Percentiles rank a stretch among this genome's conserved stretches.
Evolutionary conservation across 768 basidiomycete genomes (phyloP).

Genomic region (Pisolithus microcarpus): DNA sequence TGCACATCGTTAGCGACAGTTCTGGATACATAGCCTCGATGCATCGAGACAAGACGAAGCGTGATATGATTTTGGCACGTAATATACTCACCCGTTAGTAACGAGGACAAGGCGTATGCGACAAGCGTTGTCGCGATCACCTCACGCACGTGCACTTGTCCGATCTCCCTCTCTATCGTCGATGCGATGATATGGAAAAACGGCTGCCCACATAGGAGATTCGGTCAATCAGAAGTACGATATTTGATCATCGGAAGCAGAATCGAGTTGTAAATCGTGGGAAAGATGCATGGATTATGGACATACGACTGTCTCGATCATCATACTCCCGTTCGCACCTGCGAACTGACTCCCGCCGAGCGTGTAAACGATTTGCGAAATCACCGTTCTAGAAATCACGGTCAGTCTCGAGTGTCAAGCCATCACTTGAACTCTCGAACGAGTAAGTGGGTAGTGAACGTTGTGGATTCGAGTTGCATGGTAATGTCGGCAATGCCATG

Average conservation of each 20-base stretch:
- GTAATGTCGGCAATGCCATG: too few species aligned
- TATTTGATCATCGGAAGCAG: too few species aligned
- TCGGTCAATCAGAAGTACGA: too few species aligned
- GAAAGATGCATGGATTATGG: background rate
- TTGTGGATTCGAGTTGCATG: too few species aligned
- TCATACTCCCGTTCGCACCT: constrained; percentile 91
- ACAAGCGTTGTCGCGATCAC: constrained; percentile 90
- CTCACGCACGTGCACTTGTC: constrained; percentile 57
- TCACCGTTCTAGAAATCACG: constrained; percentile 42
- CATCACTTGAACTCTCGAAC: too few species aligned
- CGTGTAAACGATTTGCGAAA: constrained; percentile 81
- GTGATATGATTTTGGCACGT: constrained; percentile 7
- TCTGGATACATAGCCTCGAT: too few species aligned
- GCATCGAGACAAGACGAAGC: background rate
- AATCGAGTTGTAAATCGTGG: too few species aligned
- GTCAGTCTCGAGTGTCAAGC: too few species aligned
- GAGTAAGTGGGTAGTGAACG: too few species aligned
- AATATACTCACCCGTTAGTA: constrained; percentile 64
- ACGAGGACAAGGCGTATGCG: constrained; percentile 78
- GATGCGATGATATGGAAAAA: constrained; percentile 92
- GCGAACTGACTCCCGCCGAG: constrained; percentile 84
- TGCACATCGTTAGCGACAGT: background rate
- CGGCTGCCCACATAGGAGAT: constrained; percentile 41
- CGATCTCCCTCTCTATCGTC: constrained; percentile 64
- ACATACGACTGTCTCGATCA: constrained; percentile 95